phyloP scores from a whole-genome alignment of 2,329 filamentous ascomycete genomes.

The Sclerotinia glacialis region DNA sequence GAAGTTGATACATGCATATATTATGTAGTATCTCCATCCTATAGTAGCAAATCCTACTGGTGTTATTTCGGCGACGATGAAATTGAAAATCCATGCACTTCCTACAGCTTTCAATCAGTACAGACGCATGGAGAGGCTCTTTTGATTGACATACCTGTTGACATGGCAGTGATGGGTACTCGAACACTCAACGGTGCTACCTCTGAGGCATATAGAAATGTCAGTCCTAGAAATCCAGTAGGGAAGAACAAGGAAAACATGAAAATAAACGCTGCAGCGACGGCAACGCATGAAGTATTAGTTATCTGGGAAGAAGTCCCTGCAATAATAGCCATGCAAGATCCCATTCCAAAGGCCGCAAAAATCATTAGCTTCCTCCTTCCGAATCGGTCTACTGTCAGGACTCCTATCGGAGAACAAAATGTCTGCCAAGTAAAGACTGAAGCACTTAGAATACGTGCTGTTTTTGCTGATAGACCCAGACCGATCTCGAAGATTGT shows the following conservation, averaged over 20 bases:
- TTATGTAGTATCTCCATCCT: conserved; percentile 59
- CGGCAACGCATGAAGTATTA: conserved; percentile 34
- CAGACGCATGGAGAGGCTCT: neutral
- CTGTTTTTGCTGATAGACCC: conserved; percentile 46
- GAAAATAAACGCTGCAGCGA: conserved; percentile 43
- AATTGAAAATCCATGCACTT: conserved; percentile 22
- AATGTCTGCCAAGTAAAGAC: conserved; percentile 36
- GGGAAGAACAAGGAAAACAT: conserved; percentile 54
- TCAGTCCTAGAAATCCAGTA: conserved; percentile 51
- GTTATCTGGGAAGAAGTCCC: conserved; percentile 29
- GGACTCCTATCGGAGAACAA: conserved; percentile 39
- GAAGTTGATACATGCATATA: conserved; percentile 50
- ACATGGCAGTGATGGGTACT: conserved; percentile 39
- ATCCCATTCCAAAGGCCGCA: conserved; percentile 60
- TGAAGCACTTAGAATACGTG: conserved; percentile 54
- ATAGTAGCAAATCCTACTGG: conserved; percentile 49
- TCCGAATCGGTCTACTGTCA: conserved; percentile 55
- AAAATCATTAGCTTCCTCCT: conserved; percentile 71
- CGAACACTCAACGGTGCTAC: conserved; percentile 52
- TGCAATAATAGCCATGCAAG: conserved; percentile 61
- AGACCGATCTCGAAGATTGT: conserved; percentile 51
- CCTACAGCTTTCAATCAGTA: conserved; percentile 2
- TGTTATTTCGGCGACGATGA: conserved; percentile 37
- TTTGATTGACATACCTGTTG: conserved; percentile 8
- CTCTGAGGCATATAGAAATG: conserved; percentile 55